These are phyloP conservation scores for Ajuga reptans DNA, from an alignment of 305 asterid species.

Conservation along the genomic window DNA sequence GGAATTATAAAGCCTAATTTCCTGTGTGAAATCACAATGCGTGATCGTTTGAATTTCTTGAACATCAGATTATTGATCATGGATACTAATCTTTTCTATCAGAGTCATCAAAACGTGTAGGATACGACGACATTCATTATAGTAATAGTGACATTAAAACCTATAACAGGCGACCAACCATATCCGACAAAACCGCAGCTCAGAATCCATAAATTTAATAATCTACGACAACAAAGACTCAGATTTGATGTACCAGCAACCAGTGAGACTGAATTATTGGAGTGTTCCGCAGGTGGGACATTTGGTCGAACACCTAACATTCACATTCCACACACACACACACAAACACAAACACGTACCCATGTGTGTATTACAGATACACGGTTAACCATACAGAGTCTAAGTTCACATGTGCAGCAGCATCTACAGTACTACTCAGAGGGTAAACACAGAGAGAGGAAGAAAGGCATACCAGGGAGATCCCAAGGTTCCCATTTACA, in stretches of 20 bases:
- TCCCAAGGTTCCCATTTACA: constrained; percentile 95
- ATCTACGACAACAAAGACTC: not conserved
- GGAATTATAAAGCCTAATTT: not conserved
- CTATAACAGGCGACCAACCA: not conserved
- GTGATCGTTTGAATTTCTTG: not conserved
- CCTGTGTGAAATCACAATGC: not conserved
- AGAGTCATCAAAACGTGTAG: not conserved
- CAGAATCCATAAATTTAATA: not conserved
- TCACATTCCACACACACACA: not conserved
- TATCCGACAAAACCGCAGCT: not conserved
- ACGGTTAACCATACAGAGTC: not conserved
- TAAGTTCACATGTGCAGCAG: too few relatives aligned
- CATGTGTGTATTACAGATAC: not conserved
- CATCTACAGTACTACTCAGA: not conserved
- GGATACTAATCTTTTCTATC: not conserved
- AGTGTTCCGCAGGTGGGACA: not conserved
- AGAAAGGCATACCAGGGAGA: constrained; percentile 51
- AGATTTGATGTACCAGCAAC: not conserved
- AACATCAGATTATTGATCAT: not conserved
- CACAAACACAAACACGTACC: not conserved
- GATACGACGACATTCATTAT: not conserved
- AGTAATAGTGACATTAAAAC: not conserved
- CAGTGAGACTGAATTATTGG: not conserved
- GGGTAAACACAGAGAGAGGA: not conserved
- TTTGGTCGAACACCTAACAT: not conserved